Percentiles rank a stretch among this genome's conserved stretches.
phyloP scores from a whole-genome alignment of 192 early-diverging fungal genomes.

The Coemansia sp. region DNA sequence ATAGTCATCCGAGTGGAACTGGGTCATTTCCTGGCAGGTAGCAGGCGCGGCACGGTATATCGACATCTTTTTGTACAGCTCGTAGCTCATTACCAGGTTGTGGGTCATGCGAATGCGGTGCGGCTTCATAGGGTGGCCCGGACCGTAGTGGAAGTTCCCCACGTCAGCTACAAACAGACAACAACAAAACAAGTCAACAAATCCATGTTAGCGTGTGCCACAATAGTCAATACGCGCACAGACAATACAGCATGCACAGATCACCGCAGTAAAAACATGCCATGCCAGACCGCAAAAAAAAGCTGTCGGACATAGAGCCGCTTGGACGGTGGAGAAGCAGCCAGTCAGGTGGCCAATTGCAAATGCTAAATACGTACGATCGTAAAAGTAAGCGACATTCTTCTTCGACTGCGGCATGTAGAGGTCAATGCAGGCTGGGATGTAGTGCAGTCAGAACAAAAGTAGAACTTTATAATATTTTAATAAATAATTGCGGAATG shows the following conservation, averaged over 20 bases:
- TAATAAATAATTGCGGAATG: neutral
- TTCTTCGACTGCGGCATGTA: conserved; percentile 34
- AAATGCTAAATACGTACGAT: conserved; percentile 28
- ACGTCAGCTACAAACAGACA: conserved; percentile 53
- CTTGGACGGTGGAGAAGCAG: no score
- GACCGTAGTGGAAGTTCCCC: conserved; percentile 86
- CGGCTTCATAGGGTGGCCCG: conserved; percentile 98
- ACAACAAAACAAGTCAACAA: neutral
- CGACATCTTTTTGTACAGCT: conserved; percentile 91
- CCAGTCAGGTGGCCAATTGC: neutral
- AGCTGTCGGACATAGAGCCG: no score
- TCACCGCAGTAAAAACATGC: neutral
- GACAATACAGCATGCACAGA: neutral
- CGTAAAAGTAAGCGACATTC: conserved; percentile 54
- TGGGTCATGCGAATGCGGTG: conserved; percentile 95
- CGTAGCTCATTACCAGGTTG: conserved; percentile 94
- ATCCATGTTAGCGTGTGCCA: neutral
- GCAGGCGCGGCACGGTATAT: conserved; percentile 77
- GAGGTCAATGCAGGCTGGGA: conserved; percentile 4
- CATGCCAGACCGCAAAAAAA: neutral
- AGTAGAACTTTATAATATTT: neutral
- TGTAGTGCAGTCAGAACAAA: neutral
- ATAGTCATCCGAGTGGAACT: conserved; percentile 95
- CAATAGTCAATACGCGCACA: conserved; percentile 8
- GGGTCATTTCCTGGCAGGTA: conserved; percentile 89